These are phyloP conservation scores for Saturnispora serradocipensis DNA, from an alignment of 805 yeast genomes.

Conservation along the genomic window DNA sequence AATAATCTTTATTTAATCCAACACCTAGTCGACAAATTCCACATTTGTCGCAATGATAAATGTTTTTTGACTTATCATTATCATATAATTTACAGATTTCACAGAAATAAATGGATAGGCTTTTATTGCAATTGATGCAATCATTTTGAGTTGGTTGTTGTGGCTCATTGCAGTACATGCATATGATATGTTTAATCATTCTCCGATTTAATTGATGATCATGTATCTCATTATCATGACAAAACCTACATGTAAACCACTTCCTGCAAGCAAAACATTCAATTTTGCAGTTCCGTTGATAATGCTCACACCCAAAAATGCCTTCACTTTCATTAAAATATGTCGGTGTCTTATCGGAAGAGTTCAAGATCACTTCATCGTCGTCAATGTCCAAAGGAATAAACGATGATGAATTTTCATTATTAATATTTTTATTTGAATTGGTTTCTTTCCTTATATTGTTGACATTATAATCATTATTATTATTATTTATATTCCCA, in stretches of 20 bases:
- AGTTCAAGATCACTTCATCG: slow-evolving; percentile 35
- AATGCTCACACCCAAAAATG: slow-evolving; percentile 72
- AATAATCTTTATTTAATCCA: slow-evolving; percentile 81
- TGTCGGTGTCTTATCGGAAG: slow-evolving; percentile 39
- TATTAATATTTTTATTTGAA: slow-evolving; percentile 1
- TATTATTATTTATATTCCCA: not conserved
- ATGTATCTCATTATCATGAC: slow-evolving; percentile 59
- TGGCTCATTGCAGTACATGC: slow-evolving; percentile 71
- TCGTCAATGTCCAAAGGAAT: slow-evolving; percentile 16
- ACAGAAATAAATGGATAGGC: slow-evolving; percentile 73
- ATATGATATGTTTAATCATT: slow-evolving; percentile 58
- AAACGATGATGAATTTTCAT: slow-evolving; percentile 14
- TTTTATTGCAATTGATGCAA: slow-evolving; percentile 61
- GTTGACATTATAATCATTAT: no score
- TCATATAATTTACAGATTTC: slow-evolving; percentile 73
- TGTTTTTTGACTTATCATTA: slow-evolving; percentile 65
- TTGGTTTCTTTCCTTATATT: not conserved
- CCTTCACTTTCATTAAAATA: slow-evolving; percentile 36
- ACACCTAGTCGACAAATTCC: slow-evolving; percentile 88
- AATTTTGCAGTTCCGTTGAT: slow-evolving; percentile 72
- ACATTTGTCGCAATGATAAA: slow-evolving; percentile 88
- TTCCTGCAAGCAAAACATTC: slow-evolving; percentile 67
- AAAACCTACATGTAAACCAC: slow-evolving; percentile 78
- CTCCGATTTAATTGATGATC: slow-evolving; percentile 52
- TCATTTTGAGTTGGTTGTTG: slow-evolving; percentile 58